Evolutionary conservation across 2,329 filamentous ascomycete genomes (phyloP), one percentile per base, ranked within the genome.

Genomic region (Aureobasidium melanogenum): DNA sequence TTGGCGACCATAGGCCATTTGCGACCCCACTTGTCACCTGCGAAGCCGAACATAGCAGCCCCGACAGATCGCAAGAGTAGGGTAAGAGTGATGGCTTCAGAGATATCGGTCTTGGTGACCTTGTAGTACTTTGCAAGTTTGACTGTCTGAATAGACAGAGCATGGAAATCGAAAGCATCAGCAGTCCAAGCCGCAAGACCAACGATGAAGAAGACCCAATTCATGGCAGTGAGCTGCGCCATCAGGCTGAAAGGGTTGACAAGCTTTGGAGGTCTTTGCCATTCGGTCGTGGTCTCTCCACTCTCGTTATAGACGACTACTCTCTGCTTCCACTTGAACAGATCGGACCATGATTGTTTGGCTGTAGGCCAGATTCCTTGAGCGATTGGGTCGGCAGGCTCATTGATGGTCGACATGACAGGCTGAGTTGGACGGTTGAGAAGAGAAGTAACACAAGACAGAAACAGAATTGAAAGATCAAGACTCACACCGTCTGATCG

Each of bases 91-190:
- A 91, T 91, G 63, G 87, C 88, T 8, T 87, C 88, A 2, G 85
- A 84, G 67, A 93, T 87, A 59, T 87, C 79, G 0, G 88, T 89
- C 66, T 84, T 85, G 64, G 83, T 83, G 55, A 76, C 77, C 19
- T 77, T 66, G 67, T 84, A 87, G 66, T 83, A 83, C 2, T 78
- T 73, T 5, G 82, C 81, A 26, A 92, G 77, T 74, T 91, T 90
- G 66, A 82, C 81, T 3, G 88, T 89, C 72, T 91, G 88, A 65
- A 93, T 89, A 5, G 86, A 88, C 9, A 93, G 79, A 28, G 89
- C 87, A 73, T 91, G 88, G 71, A 92, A 93, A 73, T 91, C 89
- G 71, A 92, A 93, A 3, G 89, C 88, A 71, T 93, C 89, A 61
- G 88, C 88, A 1, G 84, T 88, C 89, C 89, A 93, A 17, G 88